These are phyloP conservation scores for Glarea lozoyensis DNA, from an alignment of 495 filamentous ascomycete genomes.

Conservation along the genomic window DNA sequence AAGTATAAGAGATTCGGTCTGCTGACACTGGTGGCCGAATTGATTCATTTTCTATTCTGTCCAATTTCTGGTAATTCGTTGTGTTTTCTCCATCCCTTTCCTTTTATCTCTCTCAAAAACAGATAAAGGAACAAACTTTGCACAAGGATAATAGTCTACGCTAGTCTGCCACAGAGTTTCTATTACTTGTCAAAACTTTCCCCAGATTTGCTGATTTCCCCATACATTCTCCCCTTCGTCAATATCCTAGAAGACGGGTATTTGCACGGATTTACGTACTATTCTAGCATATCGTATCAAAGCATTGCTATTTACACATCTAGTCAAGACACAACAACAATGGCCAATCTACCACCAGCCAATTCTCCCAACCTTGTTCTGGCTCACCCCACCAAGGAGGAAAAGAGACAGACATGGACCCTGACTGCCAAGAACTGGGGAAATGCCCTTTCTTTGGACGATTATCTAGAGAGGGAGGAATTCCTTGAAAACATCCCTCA, in stretches of 20 bases:
- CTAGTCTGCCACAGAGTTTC: no score
- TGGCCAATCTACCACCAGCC: slow-evolving; percentile 41
- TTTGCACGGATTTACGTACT: no score
- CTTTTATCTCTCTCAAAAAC: no score
- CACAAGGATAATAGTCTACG: no score
- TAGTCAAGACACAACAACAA: no score
- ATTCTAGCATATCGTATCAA: no score
- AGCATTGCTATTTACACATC: no score
- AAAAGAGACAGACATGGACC: slow-evolving; percentile 53
- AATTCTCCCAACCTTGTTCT: slow-evolving; percentile 55
- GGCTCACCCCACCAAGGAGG: slow-evolving; percentile 55
- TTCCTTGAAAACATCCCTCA: slow-evolving; percentile 58
- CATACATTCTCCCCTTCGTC: no score
- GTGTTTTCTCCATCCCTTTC: not conserved
- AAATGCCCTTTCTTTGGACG: slow-evolving; percentile 49
- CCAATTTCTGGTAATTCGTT: not conserved
- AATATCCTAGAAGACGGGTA: no score
- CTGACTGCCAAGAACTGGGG: slow-evolving; percentile 68
- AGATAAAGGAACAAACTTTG: no score
- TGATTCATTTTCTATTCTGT: not conserved
- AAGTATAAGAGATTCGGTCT: not conserved
- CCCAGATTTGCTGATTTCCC: no score
- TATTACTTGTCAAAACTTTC: no score
- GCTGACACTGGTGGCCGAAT: not conserved
- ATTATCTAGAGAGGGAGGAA: slow-evolving; percentile 72